Evolutionary conservation across 2,329 filamentous ascomycete species (phyloP).

Genomic region (Colletotrichum sp.): DNA sequence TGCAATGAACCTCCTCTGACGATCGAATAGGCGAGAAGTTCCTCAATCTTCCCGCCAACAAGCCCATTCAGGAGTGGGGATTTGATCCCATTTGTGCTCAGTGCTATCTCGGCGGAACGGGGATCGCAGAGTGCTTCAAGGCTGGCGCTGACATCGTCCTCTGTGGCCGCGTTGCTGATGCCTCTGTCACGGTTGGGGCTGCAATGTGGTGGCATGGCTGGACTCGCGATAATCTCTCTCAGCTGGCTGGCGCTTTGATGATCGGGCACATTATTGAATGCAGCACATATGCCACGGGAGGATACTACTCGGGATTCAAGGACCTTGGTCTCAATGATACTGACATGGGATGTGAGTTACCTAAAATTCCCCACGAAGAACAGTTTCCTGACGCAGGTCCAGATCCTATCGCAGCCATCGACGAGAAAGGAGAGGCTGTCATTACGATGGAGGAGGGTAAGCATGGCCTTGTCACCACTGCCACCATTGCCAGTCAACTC

Average conservation of each 20-base stretch:
- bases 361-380: not conserved
- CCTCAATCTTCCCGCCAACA: conserved; percentile 3
- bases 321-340: conserved; percentile 23
- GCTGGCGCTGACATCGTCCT: conserved; percentile 45
- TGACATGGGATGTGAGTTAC: conserved; percentile 13
- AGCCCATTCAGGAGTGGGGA: conserved; percentile 30
- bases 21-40: not conserved
- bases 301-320: conserved; percentile 35
- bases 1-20: too few species aligned
- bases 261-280: conserved; percentile 28
- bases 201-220: conserved; percentile 54
- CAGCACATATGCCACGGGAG: conserved; percentile 31
- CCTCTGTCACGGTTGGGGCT: conserved; percentile 52
- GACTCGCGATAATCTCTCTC: conserved; percentile 21
- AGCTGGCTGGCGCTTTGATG: conserved; percentile 25
- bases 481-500: conserved; percentile 47
- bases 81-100: conserved; percentile 30
- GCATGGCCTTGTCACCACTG: conserved; percentile 42
- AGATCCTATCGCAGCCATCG: not conserved
- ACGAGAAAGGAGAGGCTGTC: not conserved
- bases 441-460: conserved; percentile 19
- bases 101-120: conserved; percentile 54
- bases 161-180: conserved; percentile 47
- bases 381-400: not conserved
- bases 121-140: conserved; percentile 46